Base-by-base conservation (phyloP, 768 basidiomycete species). In the Gloeostereum incarnatum region DNA sequence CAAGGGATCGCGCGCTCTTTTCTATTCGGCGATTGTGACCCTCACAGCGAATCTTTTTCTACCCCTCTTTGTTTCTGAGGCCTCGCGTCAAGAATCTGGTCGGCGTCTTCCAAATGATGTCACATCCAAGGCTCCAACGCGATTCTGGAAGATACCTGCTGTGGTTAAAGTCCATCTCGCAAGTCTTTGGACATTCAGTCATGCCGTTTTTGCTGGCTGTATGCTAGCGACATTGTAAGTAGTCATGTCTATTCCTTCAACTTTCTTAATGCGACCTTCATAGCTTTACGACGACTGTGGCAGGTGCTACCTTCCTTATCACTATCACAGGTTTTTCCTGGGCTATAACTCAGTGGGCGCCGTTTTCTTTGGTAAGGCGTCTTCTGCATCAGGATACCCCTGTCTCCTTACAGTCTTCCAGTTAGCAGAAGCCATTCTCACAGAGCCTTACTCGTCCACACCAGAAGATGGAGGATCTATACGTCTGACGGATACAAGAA, bases 291-390 rank as follows among this genome's bases (percentile, higher is more conserved):
- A 68, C 73, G 6, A 76, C 69, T 11, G 82, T 92, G 1, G 52
- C 52, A 11, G 78, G 82, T 0, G 82, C 89, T 13, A 90, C 84
- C 1, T 40, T 79, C 9, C 68, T 97, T 43, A 75, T 96, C 36
- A 73, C 81, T 6, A 47, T 85, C 9, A 81, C 81, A 5, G 94
- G 94, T 0, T 82, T 96, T 49, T 82, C 86, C n/a, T 96, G 86
- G 88, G 90, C 91, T 4, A 70, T 97, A 36, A 75, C 81, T 1
- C 82, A 84, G 57, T 97, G 93, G 94, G 90, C 81, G 3, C 93
- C 93, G 2, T 94, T 89, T 59, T 78, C 90, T 0, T 58, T 98
- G 51, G 89, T 93, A 46, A 33, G 77, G 61, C 13, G 20, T 20
- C 27, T 5, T 41, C 24, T 19, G n/a, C n/a, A n/a, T n/a, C n/a